A percentile compares a stretch with the other conserved stretches of the same genome.
Conservation (phyloP, 2,329 filamentous ascomycete genomes). For the Clonostachys rosea region DNA sequence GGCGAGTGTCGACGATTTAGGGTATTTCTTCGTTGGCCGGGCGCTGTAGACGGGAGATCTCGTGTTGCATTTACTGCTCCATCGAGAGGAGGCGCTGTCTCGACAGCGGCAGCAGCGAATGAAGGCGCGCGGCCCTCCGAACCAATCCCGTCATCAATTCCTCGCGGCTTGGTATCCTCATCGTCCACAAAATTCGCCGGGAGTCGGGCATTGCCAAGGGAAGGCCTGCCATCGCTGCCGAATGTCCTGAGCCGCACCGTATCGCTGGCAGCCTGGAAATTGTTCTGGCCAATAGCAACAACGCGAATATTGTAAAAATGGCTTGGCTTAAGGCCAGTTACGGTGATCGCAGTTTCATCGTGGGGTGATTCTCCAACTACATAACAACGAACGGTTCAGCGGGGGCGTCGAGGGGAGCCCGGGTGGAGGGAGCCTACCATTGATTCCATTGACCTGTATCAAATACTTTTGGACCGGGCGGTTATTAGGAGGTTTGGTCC, state of each 20-base stretch:
- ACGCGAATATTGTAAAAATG: conserved; percentile 93
- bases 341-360: conserved; percentile 63
- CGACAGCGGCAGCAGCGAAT: conserved; percentile 49
- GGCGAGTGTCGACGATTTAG: conserved; percentile 74
- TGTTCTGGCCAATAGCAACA: conserved; percentile 84
- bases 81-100: conserved; percentile 58
- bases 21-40: conserved; percentile 42
- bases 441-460: conserved; percentile 89
- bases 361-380: conserved; percentile 74
- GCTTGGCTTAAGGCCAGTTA: conserved; percentile 79
- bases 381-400: not conserved
- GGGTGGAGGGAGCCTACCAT: conserved; percentile 53
- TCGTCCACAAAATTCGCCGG: conserved; percentile 54
- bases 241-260: conserved; percentile 81
- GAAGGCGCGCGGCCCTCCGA: conserved; percentile 41
- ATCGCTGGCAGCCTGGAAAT: conserved; percentile 86
- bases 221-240: conserved; percentile 58
- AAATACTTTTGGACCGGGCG: conserved; percentile 78
- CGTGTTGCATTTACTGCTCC: conserved; percentile 56
- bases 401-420: not conserved
- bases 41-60: conserved; percentile 49
- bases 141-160: conserved; percentile 35
- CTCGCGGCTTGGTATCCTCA: conserved; percentile 27
- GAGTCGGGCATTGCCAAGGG: conserved; percentile 50
- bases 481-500: conserved; percentile 68